Conservation (phyloP, 495 filamentous ascomycete genomes). For the Penicillium maclennaniae region DNA sequence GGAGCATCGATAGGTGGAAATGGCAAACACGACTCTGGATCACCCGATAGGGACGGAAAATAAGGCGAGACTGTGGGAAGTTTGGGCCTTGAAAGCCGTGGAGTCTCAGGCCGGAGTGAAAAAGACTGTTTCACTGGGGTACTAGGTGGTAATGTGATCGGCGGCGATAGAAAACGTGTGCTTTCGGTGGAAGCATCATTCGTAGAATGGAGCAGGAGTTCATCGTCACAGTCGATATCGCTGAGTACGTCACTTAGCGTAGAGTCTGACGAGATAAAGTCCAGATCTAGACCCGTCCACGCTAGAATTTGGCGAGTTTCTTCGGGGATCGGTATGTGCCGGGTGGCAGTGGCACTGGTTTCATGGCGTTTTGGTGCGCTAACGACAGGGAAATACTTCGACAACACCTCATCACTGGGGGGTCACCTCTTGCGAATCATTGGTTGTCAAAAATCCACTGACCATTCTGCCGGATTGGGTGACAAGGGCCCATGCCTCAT, state of each 20-base stretch:
- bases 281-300: constrained; percentile 12
- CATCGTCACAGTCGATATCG: constrained; percentile 21
- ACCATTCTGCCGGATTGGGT: constrained; percentile 18
- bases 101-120: constrained; percentile 1
- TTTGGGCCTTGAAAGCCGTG: constrained; percentile 20
- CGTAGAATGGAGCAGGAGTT: neutral
- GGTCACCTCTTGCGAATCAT: constrained; percentile 37
- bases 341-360: neutral
- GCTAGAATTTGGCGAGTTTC: constrained; percentile 12
- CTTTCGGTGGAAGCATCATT: neutral
- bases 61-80: constrained; percentile 44
- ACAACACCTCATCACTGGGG: constrained; percentile 42
- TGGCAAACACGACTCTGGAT: constrained; percentile 59
- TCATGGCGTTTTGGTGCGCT: neutral
- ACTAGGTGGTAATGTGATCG: neutral
- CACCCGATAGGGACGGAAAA: constrained; percentile 39
- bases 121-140: constrained; percentile 6
- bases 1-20: constrained; percentile 63
- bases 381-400: constrained; percentile 32
- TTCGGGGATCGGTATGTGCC: constrained; percentile 10
- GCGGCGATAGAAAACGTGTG: neutral
- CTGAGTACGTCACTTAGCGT: constrained; percentile 31
- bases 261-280: constrained; percentile 32
- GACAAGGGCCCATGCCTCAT: constrained; percentile 4
- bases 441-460: constrained; percentile 40